These are phyloP conservation scores for Diddensiella transvaalensis DNA, from an alignment of 805 yeast species.

Conservation along the genomic window DNA sequence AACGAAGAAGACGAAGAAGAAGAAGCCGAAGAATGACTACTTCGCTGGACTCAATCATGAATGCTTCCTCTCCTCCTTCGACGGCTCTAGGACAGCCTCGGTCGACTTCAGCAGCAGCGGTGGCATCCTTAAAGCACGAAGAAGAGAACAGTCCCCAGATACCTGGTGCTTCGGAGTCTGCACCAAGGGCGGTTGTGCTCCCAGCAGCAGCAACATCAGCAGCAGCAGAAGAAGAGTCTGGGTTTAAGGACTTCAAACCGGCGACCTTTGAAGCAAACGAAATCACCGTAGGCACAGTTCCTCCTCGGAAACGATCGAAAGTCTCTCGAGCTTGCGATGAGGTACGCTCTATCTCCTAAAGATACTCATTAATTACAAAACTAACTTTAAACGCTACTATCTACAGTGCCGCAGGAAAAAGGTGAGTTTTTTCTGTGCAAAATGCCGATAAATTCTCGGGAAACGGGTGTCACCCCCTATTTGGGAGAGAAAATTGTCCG, in stretches of 20 bases:
- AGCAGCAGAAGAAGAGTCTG: background rate
- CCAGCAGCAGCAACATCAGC: background rate
- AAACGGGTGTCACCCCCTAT: background rate
- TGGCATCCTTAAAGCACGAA: too few relatives aligned
- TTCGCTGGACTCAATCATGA: background rate
- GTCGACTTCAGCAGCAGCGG: too few relatives aligned
- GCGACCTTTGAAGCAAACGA: background rate
- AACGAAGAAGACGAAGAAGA: too few relatives aligned
- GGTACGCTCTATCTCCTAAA: slow-evolving; percentile 27
- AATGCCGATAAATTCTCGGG: background rate
- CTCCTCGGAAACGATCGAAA: slow-evolving; percentile 48
- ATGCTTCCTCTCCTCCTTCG: background rate
- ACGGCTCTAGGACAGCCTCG: too few relatives aligned
- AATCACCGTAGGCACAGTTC: slow-evolving; percentile 7
- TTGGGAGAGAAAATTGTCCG: background rate
- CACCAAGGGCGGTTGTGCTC: background rate
- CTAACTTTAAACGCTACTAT: slow-evolving; percentile 14
- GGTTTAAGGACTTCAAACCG: background rate
- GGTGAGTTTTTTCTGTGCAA: slow-evolving; percentile 29
- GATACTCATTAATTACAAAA: too few relatives aligned
- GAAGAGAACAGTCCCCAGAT: too few relatives aligned
- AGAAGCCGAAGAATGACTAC: too few relatives aligned
- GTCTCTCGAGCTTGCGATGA: slow-evolving; percentile 58
- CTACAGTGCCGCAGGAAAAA: slow-evolving; percentile 41
- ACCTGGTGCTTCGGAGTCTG: background rate